phyloP scores from a whole-genome alignment of 768 basidiomycete species.

The Coprinellus micaceus region DNA sequence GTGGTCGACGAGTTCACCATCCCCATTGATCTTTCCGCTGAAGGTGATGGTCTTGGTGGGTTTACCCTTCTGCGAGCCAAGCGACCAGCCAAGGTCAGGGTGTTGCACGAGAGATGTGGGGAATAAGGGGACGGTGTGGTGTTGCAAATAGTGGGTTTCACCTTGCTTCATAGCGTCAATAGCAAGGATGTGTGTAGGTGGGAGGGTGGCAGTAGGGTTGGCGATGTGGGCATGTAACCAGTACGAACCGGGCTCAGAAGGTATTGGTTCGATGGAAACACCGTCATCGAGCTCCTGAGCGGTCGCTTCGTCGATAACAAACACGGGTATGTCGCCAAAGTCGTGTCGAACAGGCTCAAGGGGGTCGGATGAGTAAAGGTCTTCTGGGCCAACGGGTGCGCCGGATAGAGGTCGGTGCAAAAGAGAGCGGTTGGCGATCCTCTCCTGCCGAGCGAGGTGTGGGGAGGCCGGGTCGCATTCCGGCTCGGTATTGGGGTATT shows the following conservation, averaged over 20 bases:
- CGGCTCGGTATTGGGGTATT: slow-evolving; percentile 35
- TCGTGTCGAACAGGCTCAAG: slow-evolving; percentile 77
- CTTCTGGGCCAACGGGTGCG: slow-evolving; percentile 52
- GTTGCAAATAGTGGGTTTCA: slow-evolving; percentile 60
- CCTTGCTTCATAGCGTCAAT: slow-evolving; percentile 49
- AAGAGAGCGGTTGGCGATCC: slow-evolving; percentile 26
- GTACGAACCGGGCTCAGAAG: slow-evolving; percentile 48
- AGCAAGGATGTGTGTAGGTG: slow-evolving; percentile 63
- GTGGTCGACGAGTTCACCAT: slow-evolving; percentile 67
- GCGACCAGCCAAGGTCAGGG: slow-evolving; percentile 37
- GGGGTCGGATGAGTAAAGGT: slow-evolving; percentile 61
- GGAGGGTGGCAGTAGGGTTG: slow-evolving; percentile 81
- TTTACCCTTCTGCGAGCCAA: slow-evolving; percentile 32
- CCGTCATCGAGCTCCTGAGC: slow-evolving; percentile 95
- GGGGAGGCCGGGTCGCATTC: slow-evolving; percentile 29
- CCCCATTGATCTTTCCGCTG: slow-evolving; percentile 61
- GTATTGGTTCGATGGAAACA: slow-evolving; percentile 72
- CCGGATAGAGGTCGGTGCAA: slow-evolving; percentile 19
- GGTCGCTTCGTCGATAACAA: slow-evolving; percentile 75
- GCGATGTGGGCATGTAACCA: slow-evolving; percentile 95
- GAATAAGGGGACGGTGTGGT: slow-evolving; percentile 70
- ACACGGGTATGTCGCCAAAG: slow-evolving; percentile 77
- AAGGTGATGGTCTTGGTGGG: slow-evolving; percentile 71
- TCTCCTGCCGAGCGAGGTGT: slow-evolving; percentile 24
- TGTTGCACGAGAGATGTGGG: slow-evolving; percentile 53